Base-by-base conservation (phyloP, 1,284 basidiomycete species). In the Ceratorhiza oryzae-sativae region DNA sequence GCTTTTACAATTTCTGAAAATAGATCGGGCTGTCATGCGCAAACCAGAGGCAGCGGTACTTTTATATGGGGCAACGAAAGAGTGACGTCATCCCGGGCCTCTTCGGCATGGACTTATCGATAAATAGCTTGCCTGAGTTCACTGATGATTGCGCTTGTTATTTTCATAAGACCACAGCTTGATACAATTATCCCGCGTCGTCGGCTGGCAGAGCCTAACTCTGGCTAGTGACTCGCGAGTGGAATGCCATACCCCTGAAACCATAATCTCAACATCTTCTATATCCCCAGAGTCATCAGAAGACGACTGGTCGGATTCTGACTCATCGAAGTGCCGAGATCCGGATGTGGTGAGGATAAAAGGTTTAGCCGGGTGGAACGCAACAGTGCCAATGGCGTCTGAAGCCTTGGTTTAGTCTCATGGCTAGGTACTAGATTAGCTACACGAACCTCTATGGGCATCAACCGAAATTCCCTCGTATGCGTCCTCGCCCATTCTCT, bases 261-360 rank as follows among this genome's bases (percentile, higher is more conserved):
- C 41, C 25, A 58, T 30, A 25, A 41, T 34, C 34, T 58, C 67
- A 2, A 58, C 27, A 10, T 59, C 55, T 25, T 70, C 67, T 15
- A 3, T 30, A 20, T 46, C 59, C 1, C 1, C 18, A 18, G 59
- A 61, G 12, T 61, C 59, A 34, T 46, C 42, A 2, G 59, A 61
- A 2, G 27, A 45, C 8, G 20, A 61, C 49, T 65, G 61, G 41
- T 72, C 74, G 56, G 65, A 74, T 42, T n/a, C 45, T 42, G 39
- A 53, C 23, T 71, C 48, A n/a, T 79, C 76, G 74, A 90, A 91
- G 77, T 89, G 86, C 34, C 90, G 82, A n/a, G 90, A 89, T 9
- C 90, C 90, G 0, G 89, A 88, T 1, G 83, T 83, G 0, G 89
- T 88, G 18, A 90, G 76, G 6, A 91, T 73, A 3, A 81, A 51